phyloP scores from a whole-genome alignment of 805 yeast genomes.

The Starmera caribaea region DNA sequence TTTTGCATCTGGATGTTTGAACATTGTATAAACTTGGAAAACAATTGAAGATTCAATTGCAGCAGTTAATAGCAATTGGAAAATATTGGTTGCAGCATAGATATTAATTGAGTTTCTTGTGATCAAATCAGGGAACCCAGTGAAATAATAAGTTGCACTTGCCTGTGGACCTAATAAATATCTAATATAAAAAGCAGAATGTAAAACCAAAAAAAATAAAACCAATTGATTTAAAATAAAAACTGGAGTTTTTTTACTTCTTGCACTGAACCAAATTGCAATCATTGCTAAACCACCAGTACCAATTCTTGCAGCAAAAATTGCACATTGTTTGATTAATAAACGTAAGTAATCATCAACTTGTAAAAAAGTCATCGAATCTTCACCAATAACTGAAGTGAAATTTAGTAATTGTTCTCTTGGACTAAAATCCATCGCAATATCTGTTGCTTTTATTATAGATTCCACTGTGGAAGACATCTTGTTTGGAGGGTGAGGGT shows the following conservation, averaged over 20 bases:
- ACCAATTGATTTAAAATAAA: slow-evolving; percentile 64
- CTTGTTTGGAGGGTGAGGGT: no score
- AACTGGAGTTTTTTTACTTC: slow-evolving; percentile 52
- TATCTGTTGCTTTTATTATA: not conserved
- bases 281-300: slow-evolving; percentile 38
- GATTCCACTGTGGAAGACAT: no score
- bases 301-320: slow-evolving; percentile 53
- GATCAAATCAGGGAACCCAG: slow-evolving; percentile 34
- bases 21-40: slow-evolving; percentile 65
- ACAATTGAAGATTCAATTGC: slow-evolving; percentile 57
- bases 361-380: slow-evolving; percentile 28
- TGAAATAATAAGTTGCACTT: slow-evolving; percentile 35
- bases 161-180: slow-evolving; percentile 45
- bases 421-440: slow-evolving; percentile 15
- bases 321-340: slow-evolving; percentile 28
- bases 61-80: slow-evolving; percentile 50
- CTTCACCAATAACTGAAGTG: slow-evolving; percentile 32
- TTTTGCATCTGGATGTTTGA: slow-evolving; percentile 45
- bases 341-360: slow-evolving; percentile 28
- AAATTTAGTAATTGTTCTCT: slow-evolving; percentile 24
- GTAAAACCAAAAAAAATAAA: slow-evolving; percentile 44
- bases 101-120: slow-evolving; percentile 30
- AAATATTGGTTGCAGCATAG: slow-evolving; percentile 51
- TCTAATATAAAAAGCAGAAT: slow-evolving; percentile 49
- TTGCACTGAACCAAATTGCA: slow-evolving; percentile 37